A percentile compares a stretch with the other conserved stretches of the same genome.
Conservation (phyloP, 2,329 filamentous ascomycete genomes). For the Aspergillus arachidicola region DNA sequence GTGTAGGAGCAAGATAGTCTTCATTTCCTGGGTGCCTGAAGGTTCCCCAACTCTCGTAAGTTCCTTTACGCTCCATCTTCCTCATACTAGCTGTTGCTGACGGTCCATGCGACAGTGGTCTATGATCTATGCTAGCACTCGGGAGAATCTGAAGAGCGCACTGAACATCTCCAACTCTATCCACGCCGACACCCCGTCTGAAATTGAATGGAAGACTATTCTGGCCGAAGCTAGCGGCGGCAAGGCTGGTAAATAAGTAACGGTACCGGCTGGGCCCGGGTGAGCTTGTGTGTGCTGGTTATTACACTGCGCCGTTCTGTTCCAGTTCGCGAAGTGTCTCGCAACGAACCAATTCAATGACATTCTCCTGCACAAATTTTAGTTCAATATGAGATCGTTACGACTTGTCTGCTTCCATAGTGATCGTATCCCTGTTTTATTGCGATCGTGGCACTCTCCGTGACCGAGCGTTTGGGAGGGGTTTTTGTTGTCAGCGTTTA, state of each 20-base stretch:
- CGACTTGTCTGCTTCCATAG: conserved; percentile 33
- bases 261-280: conserved; percentile 40
- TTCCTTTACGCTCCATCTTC: conserved; percentile 4
- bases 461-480: conserved; percentile 21
- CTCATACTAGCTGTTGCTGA: conserved; percentile 19
- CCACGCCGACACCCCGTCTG: conserved; percentile 45
- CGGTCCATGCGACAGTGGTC: conserved; percentile 37
- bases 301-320: conserved; percentile 20
- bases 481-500: conserved; percentile 27
- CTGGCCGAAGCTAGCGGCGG: conserved; percentile 44
- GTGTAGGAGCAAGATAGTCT: conserved; percentile 53
- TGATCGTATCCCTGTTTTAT: conserved; percentile 23
- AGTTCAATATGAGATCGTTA: conserved; percentile 43
- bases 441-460: conserved; percentile 22
- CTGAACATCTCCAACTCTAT: conserved; percentile 46
- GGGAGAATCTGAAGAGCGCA: conserved; percentile 52
- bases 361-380: conserved; percentile 35
- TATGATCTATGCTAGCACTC: conserved; percentile 55
- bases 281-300: conserved; percentile 22
- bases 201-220: conserved; percentile 47
- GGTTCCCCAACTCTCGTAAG: conserved; percentile 45
- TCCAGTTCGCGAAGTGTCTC: conserved; percentile 23
- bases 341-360: conserved; percentile 30
- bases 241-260: conserved; percentile 42
- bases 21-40: conserved; percentile 52